A percentile compares a stretch with the other conserved stretches of the same genome.
Evolutionary conservation across 225 moss, liverwort and hornwort species (phyloP).

Genomic region (Anthoceros angustus): DNA sequence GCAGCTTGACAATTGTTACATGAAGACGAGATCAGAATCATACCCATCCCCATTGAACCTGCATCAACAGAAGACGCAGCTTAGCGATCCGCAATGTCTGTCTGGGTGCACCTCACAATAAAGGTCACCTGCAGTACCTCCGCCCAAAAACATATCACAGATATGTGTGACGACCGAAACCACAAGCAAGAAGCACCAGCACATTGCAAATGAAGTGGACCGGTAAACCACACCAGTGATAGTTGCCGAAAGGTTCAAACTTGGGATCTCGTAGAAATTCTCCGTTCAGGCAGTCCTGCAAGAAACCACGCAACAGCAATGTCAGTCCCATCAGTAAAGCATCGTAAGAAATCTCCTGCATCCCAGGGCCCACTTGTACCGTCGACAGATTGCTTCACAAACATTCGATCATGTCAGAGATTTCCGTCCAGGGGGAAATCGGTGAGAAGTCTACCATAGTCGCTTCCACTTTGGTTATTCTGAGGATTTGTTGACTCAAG

Average conservation of each 20-base stretch:
- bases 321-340: too few species aligned
- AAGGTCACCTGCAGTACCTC: too few species aligned
- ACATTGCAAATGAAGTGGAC: conserved; percentile 1
- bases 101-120: too few species aligned
- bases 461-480: too few species aligned
- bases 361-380: too few species aligned
- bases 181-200: too few species aligned
- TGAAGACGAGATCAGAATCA: conserved; percentile 1
- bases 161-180: neutral
- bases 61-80: conserved; percentile 4
- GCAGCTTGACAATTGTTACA: neutral
- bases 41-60: conserved; percentile 56
- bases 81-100: neutral
- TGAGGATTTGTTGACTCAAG: too few species aligned
- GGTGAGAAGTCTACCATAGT: too few species aligned
- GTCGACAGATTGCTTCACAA: too few species aligned
- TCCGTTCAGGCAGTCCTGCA: conserved; percentile 24
- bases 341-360: too few species aligned
- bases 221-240: conserved; percentile 19
- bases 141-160: neutral
- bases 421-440: too few species aligned
- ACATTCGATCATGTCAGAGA: too few species aligned
- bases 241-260: conserved; percentile 23
- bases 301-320: neutral
- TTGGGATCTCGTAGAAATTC: conserved; percentile 21